phyloP scores from a whole-genome alignment of 2,329 filamentous ascomycete species.

The Trichoderma semiorbis region DNA sequence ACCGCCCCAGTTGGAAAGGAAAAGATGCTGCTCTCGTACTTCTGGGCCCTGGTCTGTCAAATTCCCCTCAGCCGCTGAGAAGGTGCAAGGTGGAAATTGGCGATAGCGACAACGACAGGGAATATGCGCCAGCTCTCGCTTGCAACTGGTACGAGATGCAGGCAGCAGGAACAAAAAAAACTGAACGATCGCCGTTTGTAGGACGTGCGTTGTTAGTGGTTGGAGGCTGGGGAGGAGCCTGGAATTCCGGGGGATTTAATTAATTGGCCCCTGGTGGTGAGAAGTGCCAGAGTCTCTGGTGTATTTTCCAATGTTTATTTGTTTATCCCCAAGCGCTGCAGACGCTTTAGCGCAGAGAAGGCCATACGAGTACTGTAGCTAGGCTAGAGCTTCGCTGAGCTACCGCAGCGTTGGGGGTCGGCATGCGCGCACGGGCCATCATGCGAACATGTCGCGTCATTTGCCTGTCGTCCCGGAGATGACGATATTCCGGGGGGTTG shows the following conservation, averaged over 20 bases:
- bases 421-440: conserved; percentile 27
- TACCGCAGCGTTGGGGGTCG: conserved; percentile 13
- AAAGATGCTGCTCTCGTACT: conserved; percentile 3
- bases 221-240: conserved; percentile 1
- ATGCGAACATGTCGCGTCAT: conserved; percentile 18
- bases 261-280: neutral
- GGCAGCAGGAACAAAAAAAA: neutral
- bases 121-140: neutral
- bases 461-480: conserved; percentile 35
- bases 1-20: neutral
- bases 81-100: conserved; percentile 21
- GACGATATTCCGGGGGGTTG: conserved; percentile 26
- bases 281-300: neutral
- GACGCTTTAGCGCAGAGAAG: conserved; percentile 18
- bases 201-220: neutral
- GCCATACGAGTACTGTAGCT: neutral
- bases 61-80: conserved; percentile 16
- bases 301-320: conserved; percentile 33
- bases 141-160: neutral
- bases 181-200: neutral
- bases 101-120: conserved; percentile 5
- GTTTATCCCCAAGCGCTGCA: conserved; percentile 28
- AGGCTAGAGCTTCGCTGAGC: neutral
- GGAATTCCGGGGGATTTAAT: conserved; percentile 13
- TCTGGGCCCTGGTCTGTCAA: conserved; percentile 12